Evolutionary conservation across 495 filamentous ascomycete species (phyloP).

Genomic region (Peziza echinospora): DNA sequence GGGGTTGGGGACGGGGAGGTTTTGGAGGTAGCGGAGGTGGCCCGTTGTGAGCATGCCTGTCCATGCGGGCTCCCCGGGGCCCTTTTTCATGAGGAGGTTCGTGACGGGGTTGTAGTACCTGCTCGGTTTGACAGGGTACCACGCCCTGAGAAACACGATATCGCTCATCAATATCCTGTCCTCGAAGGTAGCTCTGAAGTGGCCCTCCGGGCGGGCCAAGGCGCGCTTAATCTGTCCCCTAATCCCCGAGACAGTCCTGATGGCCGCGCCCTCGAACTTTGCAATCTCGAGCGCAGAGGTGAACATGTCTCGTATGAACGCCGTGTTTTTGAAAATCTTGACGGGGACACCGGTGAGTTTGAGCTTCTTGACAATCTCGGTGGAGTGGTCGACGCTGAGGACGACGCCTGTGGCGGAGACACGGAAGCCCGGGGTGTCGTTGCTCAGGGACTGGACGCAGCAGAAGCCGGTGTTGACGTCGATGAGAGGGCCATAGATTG

Average conservation of each 20-base stretch:
- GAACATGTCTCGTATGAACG: constrained; percentile 99
- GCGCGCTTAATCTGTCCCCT: constrained; percentile 92
- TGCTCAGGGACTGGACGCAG: constrained; percentile 76
- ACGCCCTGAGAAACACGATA: constrained; percentile 84
- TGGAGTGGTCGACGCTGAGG: constrained; percentile 72
- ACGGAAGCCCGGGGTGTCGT: constrained; percentile 74
- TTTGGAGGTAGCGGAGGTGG: constrained; percentile 58
- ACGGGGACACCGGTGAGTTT: constrained; percentile 79
- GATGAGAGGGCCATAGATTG: constrained; percentile 83
- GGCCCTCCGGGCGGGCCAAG: constrained; percentile 72
- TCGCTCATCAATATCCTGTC: constrained; percentile 95
- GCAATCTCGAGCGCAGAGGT: constrained; percentile 74
- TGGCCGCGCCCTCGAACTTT: constrained; percentile 90
- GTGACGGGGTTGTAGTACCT: constrained; percentile 94
- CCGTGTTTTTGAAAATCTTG: constrained; percentile 98
- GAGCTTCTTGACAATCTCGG: constrained; percentile 96
- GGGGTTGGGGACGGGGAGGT: constrained; percentile 51
- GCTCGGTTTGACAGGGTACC: constrained; percentile 87
- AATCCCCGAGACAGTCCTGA: constrained; percentile 87
- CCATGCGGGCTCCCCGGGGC: constrained; percentile 19
- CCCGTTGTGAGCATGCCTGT: constrained; percentile 82
- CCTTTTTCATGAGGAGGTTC: constrained; percentile 44
- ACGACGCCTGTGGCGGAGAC: constrained; percentile 88
- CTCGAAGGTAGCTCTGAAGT: constrained; percentile 91
- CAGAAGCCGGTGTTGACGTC: constrained; percentile 91